Evolutionary conservation across 371 early-diverging fungal species (phyloP).

Genomic region (Fennellomyces sp.): DNA sequence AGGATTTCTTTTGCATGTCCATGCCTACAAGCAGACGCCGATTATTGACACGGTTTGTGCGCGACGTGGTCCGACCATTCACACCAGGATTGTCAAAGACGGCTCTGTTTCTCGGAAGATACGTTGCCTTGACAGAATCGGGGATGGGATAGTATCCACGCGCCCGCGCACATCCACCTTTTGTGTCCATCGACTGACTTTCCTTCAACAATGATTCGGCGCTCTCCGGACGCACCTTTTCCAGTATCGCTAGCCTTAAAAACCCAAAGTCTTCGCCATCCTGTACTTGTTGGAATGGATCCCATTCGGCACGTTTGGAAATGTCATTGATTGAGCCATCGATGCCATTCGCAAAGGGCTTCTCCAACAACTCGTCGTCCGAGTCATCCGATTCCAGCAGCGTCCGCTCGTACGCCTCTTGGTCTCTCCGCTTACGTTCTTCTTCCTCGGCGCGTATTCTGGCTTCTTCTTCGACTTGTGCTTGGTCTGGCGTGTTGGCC

Average conservation of each 20-base stretch:
- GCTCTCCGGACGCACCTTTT: conserved; percentile 21
- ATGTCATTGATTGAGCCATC: background rate
- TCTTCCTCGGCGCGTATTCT: conserved; percentile 38
- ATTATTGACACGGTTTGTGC: conserved; percentile 66
- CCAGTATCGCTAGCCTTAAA: conserved; percentile 51
- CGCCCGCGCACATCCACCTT: conserved; percentile 83
- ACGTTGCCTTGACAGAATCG: conserved; percentile 66
- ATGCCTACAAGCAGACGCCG: conserved; percentile 62
- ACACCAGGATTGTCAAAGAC: conserved; percentile 34
- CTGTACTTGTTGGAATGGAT: conserved; percentile 47
- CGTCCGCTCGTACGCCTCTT: conserved; percentile 13
- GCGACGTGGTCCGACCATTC: conserved; percentile 47
- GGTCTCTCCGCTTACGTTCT: background rate
- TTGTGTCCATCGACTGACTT: no score
- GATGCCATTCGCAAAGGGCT: background rate
- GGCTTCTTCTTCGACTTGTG: conserved; percentile 30
- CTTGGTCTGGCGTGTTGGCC: background rate
- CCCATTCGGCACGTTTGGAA: conserved; percentile 23
- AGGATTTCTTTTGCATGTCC: conserved; percentile 48
- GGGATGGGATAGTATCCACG: conserved; percentile 75
- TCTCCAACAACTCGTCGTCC: conserved; percentile 7
- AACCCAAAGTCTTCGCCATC: conserved; percentile 61
- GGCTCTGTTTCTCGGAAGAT: conserved; percentile 58
- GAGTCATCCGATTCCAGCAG: conserved; percentile 14
- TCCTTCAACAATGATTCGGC: no score